Base-by-base conservation (phyloP, 2,329 filamentous ascomycete genomes). In the Talaromyces rugulosus region DNA sequence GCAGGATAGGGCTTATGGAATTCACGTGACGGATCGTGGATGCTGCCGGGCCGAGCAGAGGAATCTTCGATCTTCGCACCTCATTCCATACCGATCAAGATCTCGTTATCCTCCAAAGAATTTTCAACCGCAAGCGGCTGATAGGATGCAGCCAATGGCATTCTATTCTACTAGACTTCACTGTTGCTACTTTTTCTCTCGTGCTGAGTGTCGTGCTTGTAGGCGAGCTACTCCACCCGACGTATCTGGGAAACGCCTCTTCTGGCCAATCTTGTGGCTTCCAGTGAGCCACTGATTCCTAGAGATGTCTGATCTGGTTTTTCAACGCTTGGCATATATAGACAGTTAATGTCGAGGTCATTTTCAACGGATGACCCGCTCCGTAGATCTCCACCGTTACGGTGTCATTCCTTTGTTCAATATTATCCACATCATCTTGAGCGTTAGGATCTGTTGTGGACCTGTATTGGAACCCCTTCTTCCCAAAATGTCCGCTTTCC, bases 341-440 rank as follows among this genome's bases (percentile, higher is more conserved):
- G 4, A 6, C 7, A 47, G 16, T 47, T n/a, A 23, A 47, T 47
- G 3, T 27, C 11, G 18, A 47, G 18, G 2, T 27, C 18, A 23
- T 27, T 27, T 27, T 47, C 6, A 11, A 16, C 16, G 27, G 28
- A 4, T 14, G 30, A n/a, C 50, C 30, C 27, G 50, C 50, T 30
- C 27, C 18, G 28, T 0, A n/a, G 27, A 53, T 31, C 50, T 31
- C 11, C 57, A 44, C 59, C 56, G 61, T 52, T 59, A 62, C 61
- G 56, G 61, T 62, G 33, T 51, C 12, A 62, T 62, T 53, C 59
- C 18, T 57, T 40, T 47, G 51, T 27, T 31, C 34, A 30, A 52
- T 6, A 58, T 59, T 59, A 59, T 59, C 61, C 61, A 59, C 61
- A 31, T 56, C 33, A 33, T 58, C 56, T 57, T 62, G 53, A 47